Evolutionary conservation across 257 asterid species (phyloP).

Genomic region (Parsonsia alboflavescens): DNA sequence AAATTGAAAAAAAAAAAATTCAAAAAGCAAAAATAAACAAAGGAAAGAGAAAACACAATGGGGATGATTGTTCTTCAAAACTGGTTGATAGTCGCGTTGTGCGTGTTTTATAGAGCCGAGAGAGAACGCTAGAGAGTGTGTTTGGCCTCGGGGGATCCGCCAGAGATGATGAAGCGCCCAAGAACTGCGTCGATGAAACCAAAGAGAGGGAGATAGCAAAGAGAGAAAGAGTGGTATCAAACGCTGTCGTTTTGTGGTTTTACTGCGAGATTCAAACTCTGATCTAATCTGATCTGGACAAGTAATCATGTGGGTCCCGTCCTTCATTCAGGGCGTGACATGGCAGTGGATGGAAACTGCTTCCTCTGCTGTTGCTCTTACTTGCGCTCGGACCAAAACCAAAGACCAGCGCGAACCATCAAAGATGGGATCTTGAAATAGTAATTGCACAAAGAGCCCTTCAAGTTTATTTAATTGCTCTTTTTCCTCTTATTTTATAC

Average conservation of each 20-base stretch:
- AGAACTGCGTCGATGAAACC: slow-evolving; percentile 53
- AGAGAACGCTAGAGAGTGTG: neutral
- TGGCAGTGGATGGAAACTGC: neutral
- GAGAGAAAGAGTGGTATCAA: neutral
- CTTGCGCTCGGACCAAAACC: neutral
- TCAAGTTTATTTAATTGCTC: neutral
- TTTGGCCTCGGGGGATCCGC: slow-evolving; percentile 22
- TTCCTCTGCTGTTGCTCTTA: neutral
- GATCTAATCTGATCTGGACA: slow-evolving; percentile 21
- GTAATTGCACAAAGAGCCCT: neutral
- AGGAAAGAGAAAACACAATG: neutral
- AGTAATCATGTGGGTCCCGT: slow-evolving; percentile 10
- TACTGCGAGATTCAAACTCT: neutral
- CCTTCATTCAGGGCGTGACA: slow-evolving; percentile 14
- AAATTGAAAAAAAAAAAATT: fast-evolving
- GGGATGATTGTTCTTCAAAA: neutral
- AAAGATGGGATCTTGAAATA: too few relatives aligned
- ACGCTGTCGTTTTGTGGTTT: slow-evolving; percentile 38
- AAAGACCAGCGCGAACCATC: neutral
- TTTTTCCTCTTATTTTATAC: neutral
- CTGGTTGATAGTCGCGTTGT: slow-evolving; percentile 2
- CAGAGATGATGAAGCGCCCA: slow-evolving; percentile 22
- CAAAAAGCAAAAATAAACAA: too few relatives aligned
- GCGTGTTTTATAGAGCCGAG: slow-evolving; percentile 8
- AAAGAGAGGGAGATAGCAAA: slow-evolving; percentile 24